Evolutionary conservation across 257 asterid species (phyloP).

Genomic region (Avicennia marina): DNA sequence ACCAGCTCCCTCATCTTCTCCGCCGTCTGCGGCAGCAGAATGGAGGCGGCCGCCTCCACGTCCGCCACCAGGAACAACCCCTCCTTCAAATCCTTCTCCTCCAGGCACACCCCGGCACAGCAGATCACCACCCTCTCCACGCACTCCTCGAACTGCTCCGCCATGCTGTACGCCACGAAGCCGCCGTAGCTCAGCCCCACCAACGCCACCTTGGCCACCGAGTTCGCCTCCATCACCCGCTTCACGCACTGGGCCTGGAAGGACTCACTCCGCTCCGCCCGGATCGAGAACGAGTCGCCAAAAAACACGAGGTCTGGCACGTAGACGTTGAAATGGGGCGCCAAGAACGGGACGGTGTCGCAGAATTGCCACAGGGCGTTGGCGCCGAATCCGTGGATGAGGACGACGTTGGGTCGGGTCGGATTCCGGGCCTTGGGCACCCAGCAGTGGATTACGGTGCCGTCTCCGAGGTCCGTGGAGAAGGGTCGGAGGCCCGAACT

Average conservation of each 20-base stretch:
- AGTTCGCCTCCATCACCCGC: conserved; percentile 44
- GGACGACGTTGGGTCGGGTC: conserved; percentile 40
- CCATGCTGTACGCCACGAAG: conserved; percentile 67
- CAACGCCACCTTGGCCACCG: conserved; percentile 32
- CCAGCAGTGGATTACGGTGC: conserved; percentile 59
- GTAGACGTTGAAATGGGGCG: conserved; percentile 52
- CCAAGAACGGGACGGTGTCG: conserved; percentile 35
- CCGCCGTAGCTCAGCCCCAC: conserved; percentile 81
- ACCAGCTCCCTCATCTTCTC: conserved; percentile 53
- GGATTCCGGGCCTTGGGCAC: conserved; percentile 38
- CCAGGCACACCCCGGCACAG: conserved; percentile 68
- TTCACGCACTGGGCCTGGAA: conserved; percentile 66
- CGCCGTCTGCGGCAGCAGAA: conserved; percentile 65
- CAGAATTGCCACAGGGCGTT: conserved; percentile 64
- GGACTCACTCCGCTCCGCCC: conserved; percentile 46
- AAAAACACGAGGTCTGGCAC: conserved; percentile 67
- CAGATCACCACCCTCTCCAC: conserved; percentile 58
- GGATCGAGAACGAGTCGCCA: conserved; percentile 52
- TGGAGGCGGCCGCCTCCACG: conserved; percentile 51
- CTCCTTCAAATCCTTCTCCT: conserved; percentile 53
- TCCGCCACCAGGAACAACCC: conserved; percentile 54
- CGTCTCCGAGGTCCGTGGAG: conserved; percentile 47
- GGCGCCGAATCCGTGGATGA: conserved; percentile 69
- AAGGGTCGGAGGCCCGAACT: conserved; percentile 52
- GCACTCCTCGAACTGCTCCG: conserved; percentile 46